These are phyloP conservation scores for Diospyros lotus DNA, from an alignment of 148 eudicot genomes.

Conservation along the genomic window DNA sequence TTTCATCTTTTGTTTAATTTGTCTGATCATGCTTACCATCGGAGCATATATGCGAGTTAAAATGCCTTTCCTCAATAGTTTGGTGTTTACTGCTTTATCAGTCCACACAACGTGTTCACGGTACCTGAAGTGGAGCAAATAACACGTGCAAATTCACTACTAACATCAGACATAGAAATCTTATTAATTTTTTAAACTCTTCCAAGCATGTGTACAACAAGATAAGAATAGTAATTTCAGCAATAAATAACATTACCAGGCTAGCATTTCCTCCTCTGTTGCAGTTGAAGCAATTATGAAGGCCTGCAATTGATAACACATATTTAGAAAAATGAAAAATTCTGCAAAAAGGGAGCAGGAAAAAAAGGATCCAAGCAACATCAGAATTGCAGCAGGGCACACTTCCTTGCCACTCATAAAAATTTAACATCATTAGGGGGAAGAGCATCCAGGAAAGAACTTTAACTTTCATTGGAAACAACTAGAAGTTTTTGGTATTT, in stretches of 20 bases:
- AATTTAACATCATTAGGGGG: not conserved
- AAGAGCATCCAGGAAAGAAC: not conserved
- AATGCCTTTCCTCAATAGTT: slow-evolving; percentile 83
- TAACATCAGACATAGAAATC: not conserved
- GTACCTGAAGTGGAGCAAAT: slow-evolving; percentile 42
- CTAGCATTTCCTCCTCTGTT: slow-evolving; percentile 82
- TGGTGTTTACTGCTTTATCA: slow-evolving; percentile 65
- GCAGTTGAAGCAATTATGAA: slow-evolving; percentile 95
- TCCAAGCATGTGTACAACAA: not conserved
- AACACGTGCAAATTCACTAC: not conserved
- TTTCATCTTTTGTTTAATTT: not conserved
- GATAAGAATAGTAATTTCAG: not conserved
- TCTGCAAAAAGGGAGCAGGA: not conserved
- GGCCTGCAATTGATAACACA: slow-evolving; percentile 47
- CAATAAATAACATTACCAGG: slow-evolving; percentile 44
- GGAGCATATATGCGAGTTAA: slow-evolving; percentile 86
- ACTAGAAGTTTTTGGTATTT: not conserved
- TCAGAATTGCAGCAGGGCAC: not conserved
- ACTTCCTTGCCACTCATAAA: not conserved
- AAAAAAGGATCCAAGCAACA: slow-evolving; percentile 1
- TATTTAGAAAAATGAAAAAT: slow-evolving; percentile 7
- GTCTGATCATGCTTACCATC: slow-evolving; percentile 50
- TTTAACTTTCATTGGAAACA: not conserved
- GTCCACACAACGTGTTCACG: slow-evolving; percentile 94
- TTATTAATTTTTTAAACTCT: not conserved